Base-by-base conservation (phyloP, 2,329 filamentous ascomycete genomes). In the Colletotrichum sp. region DNA sequence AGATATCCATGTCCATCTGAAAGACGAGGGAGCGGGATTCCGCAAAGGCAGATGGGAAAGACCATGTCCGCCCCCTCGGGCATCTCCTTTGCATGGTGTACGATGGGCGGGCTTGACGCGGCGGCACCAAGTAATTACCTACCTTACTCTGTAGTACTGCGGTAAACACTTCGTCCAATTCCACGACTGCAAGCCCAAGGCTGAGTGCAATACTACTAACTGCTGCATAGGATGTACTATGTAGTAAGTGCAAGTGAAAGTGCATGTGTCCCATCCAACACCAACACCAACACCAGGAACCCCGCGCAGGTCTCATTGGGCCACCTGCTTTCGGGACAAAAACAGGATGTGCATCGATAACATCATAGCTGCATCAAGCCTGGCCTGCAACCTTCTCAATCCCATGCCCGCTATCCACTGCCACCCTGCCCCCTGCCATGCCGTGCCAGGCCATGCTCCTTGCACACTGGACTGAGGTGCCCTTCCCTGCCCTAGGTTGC, bases 291-390 rank as follows among this genome's bases (percentile, higher is more conserved):
- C 24, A 34, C 28, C 63, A 64, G 38, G 9, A 69, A 74, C 70
- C 65, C 73, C 73, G 63, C 71, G 70, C 18, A 38, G 56, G 59
- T 76, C 65, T 71, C 36, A 76, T 76, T 74, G 71, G 74, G 36
- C 65, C 59, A 65, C 61, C 43, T 52, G 48, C 21, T 74, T 74
- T 64, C 71, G 28, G 65, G 65, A 70, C 34, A 76, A 62, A 75
- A 74, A 74, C 74, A 65, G 74, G 74, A 69, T 76, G 71, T 56
- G 59, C 65, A 36, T 74, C 61, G 71, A 76, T 76, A 76, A 71
- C 74, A 76, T 76, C 74, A 76, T 76, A 63, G 74, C 71, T 76
- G 74, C 74, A 76, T 76, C 71, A 76, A 76, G 71, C 28, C 63
- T 38, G 61, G 58, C 58, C 58, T 32, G 36, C 30, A 48, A 65